Conservation (phyloP, 1,284 basidiomycete species). For the Takashimella tepidaria region DNA sequence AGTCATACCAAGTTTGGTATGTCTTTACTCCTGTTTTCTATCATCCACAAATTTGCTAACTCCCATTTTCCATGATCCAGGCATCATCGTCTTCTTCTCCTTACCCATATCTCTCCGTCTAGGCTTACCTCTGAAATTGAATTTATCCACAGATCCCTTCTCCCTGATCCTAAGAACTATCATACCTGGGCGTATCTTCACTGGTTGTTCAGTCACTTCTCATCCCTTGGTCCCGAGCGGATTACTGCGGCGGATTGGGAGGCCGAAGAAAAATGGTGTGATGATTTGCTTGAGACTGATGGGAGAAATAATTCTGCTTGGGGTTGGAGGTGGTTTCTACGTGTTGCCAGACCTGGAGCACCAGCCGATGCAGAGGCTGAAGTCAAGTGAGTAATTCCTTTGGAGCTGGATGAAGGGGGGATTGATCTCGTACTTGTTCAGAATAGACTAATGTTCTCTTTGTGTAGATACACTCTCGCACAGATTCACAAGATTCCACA, state of each 20-base stretch:
- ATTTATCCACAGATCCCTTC: constrained; percentile 68
- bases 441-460: constrained; percentile 47
- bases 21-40: constrained; percentile 13
- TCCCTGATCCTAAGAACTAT: constrained; percentile 83
- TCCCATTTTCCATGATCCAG: constrained; percentile 31
- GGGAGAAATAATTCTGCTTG: constrained; percentile 95
- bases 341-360: constrained; percentile 63
- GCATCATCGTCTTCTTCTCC: constrained; percentile 82
- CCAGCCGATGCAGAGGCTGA: not conserved
- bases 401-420: not conserved
- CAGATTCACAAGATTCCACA: constrained; percentile 82
- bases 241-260: constrained; percentile 62
- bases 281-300: constrained; percentile 68
- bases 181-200: constrained; percentile 94
- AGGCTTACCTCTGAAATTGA: constrained; percentile 59
- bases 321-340: constrained; percentile 94
- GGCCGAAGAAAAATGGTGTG: constrained; percentile 70
- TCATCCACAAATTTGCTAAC: not conserved
- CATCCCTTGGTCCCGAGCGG: constrained; percentile 26
- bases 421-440: not conserved
- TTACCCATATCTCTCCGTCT: constrained; percentile 55
- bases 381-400: constrained; percentile 4
- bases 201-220: constrained; percentile 78
- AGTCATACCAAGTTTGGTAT: constrained; percentile 91
- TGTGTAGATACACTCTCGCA: constrained; percentile 59